Evolutionary conservation across 139 green algal genomes (phyloP), one percentile per base, ranked within the genome.

Genomic region (Chlamydomonas sp.): DNA sequence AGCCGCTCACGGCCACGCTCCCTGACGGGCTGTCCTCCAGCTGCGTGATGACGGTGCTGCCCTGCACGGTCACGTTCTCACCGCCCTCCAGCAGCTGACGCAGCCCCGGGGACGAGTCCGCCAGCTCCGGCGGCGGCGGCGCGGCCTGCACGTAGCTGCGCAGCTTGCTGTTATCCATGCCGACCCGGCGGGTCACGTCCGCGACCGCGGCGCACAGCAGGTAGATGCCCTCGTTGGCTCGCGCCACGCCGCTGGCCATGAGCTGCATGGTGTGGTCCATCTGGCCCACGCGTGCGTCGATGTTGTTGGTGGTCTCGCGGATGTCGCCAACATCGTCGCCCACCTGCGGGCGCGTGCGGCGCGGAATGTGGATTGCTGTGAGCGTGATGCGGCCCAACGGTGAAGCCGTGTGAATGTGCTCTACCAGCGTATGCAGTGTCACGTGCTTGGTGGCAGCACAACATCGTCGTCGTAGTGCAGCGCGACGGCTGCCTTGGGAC

Each of bases 121-220:
- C 59, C 1, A 87, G 18, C 83, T 87, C 83, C 10, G 73, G 72
- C 72, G 83, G 8, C 10, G 63, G 8, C 63, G 8, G 73, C 31
- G 83, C 20, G 12, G 73, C 8, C 85, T 89, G 75, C 64, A 89
- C 85, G 66, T 84, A 89, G 17, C 1, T 69, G 58, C 84, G 78
- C n/a, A 93, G 90, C 58, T 73, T 18, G 68, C 67, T 85, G 88
- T 91, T 93, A 80, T 93, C 79, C 80, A 93, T 80, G 18, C 90
- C 90, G 8, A 93, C 89, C 31, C 85, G 83, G n/a, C 83, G 80
- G 0, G 90, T 93, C 61, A 91, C 90, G 16, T 91, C 90, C 10
- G 88, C 79, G 6, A 93, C 85, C 0, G 88, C 83, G 0, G 78
- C 78, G 68, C 86, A 85, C 9, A 93, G 88, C 85, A 91, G 78